A percentile compares a stretch with the other conserved stretches of the same genome.
Conservation (phyloP, 352 stramenopile species). For the Pythium coloratum region DNA sequence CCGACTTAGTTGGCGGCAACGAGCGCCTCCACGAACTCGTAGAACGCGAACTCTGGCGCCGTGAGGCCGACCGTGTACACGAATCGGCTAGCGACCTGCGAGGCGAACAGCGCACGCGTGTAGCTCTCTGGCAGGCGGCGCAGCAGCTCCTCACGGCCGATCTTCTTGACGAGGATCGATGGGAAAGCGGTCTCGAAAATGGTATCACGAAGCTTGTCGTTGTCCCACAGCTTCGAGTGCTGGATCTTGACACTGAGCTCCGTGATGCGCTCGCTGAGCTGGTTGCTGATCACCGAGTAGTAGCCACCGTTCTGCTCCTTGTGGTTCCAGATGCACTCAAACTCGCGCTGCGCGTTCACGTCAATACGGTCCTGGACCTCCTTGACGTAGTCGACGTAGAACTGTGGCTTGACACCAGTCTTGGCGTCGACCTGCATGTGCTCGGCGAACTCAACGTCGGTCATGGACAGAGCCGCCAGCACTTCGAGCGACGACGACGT, state of each 20-base stretch:
- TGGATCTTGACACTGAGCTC: constrained; percentile 82
- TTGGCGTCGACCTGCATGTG: constrained; percentile 79
- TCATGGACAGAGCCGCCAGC: constrained; percentile 70
- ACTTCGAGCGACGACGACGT: constrained; percentile 81
- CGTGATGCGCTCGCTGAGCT: constrained; percentile 80
- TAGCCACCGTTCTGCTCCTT: constrained; percentile 69
- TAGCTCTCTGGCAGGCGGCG: constrained; percentile 76
- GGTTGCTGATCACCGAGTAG: constrained; percentile 75
- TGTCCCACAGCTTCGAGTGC: constrained; percentile 72
- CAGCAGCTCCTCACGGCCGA: constrained; percentile 63
- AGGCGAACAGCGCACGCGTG: constrained; percentile 78
- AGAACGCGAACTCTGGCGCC: constrained; percentile 83
- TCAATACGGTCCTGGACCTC: constrained; percentile 83
- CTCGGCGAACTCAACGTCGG: constrained; percentile 72
- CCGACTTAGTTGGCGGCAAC: constrained; percentile 22
- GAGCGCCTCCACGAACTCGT: constrained; percentile 81
- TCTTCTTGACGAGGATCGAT: constrained; percentile 55
- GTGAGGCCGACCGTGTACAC: constrained; percentile 74
- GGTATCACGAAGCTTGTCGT: constrained; percentile 61
- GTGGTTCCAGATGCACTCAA: constrained; percentile 84
- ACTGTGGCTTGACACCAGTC: constrained; percentile 54
- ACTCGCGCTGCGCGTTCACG: constrained; percentile 75
- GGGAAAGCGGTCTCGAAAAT: constrained; percentile 82
- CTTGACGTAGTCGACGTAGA: constrained; percentile 78
- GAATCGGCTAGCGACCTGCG: constrained; percentile 79